phyloP scores from a whole-genome alignment of 164 flowering plant genomes.

The Protea cynaroides region DNA sequence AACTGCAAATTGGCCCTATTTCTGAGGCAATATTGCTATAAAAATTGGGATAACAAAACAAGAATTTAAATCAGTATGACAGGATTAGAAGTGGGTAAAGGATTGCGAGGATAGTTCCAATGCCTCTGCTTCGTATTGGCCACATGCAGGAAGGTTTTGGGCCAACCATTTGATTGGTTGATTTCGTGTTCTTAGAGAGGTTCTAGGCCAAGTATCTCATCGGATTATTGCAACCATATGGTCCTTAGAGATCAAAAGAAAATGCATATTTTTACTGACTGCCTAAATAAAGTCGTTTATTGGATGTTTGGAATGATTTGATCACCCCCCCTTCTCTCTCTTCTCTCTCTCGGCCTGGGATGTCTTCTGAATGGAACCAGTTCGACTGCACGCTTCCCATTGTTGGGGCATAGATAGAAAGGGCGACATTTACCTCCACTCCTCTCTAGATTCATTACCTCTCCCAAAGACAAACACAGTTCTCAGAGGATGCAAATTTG shows the following conservation, averaged over 20 bases:
- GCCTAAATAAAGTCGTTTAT: too few relatives aligned
- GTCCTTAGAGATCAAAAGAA: neutral
- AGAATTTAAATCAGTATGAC: neutral
- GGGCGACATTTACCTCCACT: neutral
- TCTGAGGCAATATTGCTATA: neutral
- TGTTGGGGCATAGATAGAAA: neutral
- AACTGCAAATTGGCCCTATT: neutral
- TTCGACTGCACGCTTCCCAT: neutral
- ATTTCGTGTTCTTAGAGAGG: too few relatives aligned
- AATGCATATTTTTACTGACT: too few relatives aligned
- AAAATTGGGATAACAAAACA: neutral
- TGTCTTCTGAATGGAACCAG: too few relatives aligned
- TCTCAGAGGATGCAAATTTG: too few relatives aligned
- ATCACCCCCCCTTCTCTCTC: too few relatives aligned
- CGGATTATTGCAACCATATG: neutral
- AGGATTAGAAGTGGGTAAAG: neutral
- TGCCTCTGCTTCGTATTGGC: conserved; percentile 3
- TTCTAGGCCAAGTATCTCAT: neutral
- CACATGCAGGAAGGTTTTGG: neutral
- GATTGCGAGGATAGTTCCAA: neutral
- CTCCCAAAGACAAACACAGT: too few relatives aligned
- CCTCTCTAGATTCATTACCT: too few relatives aligned
- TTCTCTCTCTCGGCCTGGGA: too few relatives aligned
- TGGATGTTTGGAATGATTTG: too few relatives aligned
- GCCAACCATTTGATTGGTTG: neutral